Conservation (phyloP, 306 rosid species). For the Pueraria montana region DNA sequence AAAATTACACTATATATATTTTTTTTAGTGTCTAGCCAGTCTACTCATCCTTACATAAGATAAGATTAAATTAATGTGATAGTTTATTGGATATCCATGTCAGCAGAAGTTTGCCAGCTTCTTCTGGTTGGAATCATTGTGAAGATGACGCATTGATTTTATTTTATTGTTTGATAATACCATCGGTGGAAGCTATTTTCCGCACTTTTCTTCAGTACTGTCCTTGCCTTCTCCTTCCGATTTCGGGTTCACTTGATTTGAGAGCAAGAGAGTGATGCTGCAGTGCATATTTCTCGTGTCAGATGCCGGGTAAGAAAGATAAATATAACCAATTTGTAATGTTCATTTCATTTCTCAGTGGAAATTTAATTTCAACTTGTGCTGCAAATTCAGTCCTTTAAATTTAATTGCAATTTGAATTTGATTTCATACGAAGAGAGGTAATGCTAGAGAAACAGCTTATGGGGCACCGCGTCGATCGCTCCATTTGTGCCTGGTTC, state of each 20-base stretch:
- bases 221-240: not conserved
- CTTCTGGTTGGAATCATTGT: not conserved
- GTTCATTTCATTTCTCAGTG: not conserved
- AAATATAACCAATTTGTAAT: not conserved
- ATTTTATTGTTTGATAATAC: not conserved
- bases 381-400: no score
- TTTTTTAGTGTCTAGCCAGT: no score
- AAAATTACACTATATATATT: not conserved
- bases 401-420: not conserved
- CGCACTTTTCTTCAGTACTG: not conserved
- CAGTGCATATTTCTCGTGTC: conserved; percentile 95
- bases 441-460: conserved; percentile 96
- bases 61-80: not conserved
- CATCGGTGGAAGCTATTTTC: no score
- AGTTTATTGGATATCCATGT: not conserved
- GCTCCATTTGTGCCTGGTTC: conserved; percentile 92
- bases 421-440: conserved; percentile 64
- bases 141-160: not conserved
- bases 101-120: not conserved
- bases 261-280: conserved; percentile 61
- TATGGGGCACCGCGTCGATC: conserved; percentile 88
- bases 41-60: no score
- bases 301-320: conserved; percentile 78
- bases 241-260: not conserved
- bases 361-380: no score